Conservation (phyloP, 2,329 filamentous ascomycete genomes). For the Incumbomyces lentus region DNA sequence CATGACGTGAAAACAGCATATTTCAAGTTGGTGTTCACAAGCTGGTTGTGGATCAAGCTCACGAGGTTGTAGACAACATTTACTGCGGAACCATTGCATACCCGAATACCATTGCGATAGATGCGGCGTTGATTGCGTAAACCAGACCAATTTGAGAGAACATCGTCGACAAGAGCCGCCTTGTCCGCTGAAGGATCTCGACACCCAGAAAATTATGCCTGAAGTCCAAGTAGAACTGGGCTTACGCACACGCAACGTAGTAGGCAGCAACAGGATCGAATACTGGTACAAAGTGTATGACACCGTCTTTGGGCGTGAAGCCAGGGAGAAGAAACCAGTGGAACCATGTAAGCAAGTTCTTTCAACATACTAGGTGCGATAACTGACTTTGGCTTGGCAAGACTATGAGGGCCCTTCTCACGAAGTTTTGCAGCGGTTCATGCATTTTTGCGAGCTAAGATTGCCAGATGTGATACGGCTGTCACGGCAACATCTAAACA, state of each 20-base stretch:
- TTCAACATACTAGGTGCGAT: neutral
- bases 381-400: neutral
- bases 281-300: slow-evolving; percentile 8
- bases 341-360: slow-evolving; percentile 3
- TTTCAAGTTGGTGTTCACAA: slow-evolving; percentile 4
- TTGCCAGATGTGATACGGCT: neutral
- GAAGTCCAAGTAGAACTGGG: slow-evolving; percentile 6
- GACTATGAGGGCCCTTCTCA: slow-evolving; percentile 2
- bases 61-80: slow-evolving; percentile 5
- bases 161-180: slow-evolving; percentile 4
- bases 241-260: slow-evolving; percentile 2
- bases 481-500: neutral
- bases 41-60: neutral
- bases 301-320: slow-evolving; percentile 1
- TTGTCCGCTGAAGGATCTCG: slow-evolving; percentile 2
- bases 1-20: slow-evolving; percentile 7
- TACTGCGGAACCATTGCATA: slow-evolving; percentile 6
- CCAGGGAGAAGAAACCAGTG: neutral
- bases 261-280: slow-evolving; percentile 1
- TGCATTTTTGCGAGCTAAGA: slow-evolving; percentile 4
- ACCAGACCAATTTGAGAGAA: neutral
- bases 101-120: slow-evolving; percentile 4
- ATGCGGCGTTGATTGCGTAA: slow-evolving; percentile 2
- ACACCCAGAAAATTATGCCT: slow-evolving; percentile 7
- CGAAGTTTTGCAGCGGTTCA: slow-evolving; percentile 1